phyloP scores from a whole-genome alignment of 495 filamentous ascomycete genomes.

The Hapsidospora chrysogenum region DNA sequence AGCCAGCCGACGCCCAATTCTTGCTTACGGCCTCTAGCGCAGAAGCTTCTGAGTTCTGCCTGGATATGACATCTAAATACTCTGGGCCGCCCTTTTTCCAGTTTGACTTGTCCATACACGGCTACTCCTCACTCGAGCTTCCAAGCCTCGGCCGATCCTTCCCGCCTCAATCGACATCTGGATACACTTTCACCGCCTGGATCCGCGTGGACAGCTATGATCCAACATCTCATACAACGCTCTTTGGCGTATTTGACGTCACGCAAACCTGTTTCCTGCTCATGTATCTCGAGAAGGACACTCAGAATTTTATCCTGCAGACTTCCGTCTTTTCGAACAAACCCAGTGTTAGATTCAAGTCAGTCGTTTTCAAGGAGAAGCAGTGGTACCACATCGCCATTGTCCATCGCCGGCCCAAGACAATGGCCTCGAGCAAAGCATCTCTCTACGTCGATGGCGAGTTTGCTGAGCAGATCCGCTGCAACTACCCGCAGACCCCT shows the following conservation, averaged over 20 bases:
- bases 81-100: constrained; percentile 71
- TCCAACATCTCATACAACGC: constrained; percentile 67
- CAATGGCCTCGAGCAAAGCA: constrained; percentile 65
- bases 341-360: constrained; percentile 88
- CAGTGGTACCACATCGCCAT: constrained; percentile 88
- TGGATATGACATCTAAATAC: constrained; percentile 53
- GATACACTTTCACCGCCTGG: constrained; percentile 85
- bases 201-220: constrained; percentile 79
- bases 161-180: constrained; percentile 50
- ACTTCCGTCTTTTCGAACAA: constrained; percentile 76
- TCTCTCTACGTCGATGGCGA: constrained; percentile 85
- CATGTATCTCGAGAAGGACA: constrained; percentile 86
- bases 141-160: constrained; percentile 68
- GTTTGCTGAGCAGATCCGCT: constrained; percentile 81
- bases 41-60: constrained; percentile 51
- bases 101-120: constrained; percentile 80
- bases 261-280: constrained; percentile 89
- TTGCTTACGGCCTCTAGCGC: constrained; percentile 50
- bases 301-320: constrained; percentile 88
- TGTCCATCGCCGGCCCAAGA: constrained; percentile 60
- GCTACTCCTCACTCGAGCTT: constrained; percentile 77
- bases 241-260: constrained; percentile 89
- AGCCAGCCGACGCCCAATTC: constrained; percentile 60
- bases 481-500: constrained; percentile 65
- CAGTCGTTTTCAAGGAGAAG: constrained; percentile 50